Base-by-base conservation (phyloP, 116 monocot genomes). In the Zostera marina region DNA sequence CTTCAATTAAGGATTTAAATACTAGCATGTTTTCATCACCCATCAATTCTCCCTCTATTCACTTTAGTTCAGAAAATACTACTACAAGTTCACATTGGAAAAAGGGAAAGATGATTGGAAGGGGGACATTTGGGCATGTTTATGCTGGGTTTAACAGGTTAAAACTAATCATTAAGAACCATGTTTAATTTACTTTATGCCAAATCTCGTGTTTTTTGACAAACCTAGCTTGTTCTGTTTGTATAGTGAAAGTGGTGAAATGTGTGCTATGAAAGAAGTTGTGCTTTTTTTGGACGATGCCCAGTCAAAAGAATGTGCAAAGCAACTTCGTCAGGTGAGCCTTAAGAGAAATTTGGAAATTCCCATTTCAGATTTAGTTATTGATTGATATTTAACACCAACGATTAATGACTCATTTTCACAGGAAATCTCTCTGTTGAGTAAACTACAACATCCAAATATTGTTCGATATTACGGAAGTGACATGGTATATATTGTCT, bases 181-280 rank as follows among this genome's bases (percentile, higher is more conserved):
- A 8, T 61, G 9, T 61, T 11, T 5, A 15, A 8, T 38, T 14
- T 8, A 13, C 26, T 11, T 7, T 39, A 16, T 16, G 20, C 40
- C 15, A 15, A 38, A 57, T 2, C 57, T 6, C 41, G 23, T 15
- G 17, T 38, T 0, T 26, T 14, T 54, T 22, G 24, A 11, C 9
- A 54, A 54, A 24, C 1, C 10, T 53, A 8, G 0, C 24, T 32
- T 16, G n/a, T 26, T 38, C 7, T 25, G 22, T 23, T 61, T 61
- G 12, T 71, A 7, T 59, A 96, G 96, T 78, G 96, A 96, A 60
- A 85, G 85, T 72, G 96, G 96, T 66, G 96, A 96, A 80, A 96
- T 89, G 94, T 89, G 96, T 75, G 89, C 96, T 53, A 96, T 96
- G 82, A 96, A 96, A 70, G 96, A 96, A 64, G 86, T 96, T 57